phyloP scores from a whole-genome alignment of 306 rosid species.

The Quercus alba region DNA sequence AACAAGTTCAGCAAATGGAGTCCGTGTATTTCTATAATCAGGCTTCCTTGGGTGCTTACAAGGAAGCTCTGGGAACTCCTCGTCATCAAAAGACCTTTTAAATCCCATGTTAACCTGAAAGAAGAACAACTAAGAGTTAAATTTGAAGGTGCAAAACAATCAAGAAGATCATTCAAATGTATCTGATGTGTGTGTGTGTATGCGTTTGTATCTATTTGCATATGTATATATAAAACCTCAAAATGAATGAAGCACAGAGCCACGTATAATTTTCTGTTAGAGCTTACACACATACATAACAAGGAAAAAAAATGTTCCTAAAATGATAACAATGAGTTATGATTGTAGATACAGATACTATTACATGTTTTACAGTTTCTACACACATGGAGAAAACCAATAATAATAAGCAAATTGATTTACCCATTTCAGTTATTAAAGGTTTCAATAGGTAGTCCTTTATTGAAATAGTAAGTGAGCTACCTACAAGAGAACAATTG shows the following conservation, averaged over 20 bases:
- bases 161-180: not conserved
- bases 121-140: not conserved
- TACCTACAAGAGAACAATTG: not conserved
- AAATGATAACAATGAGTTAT: too few species aligned
- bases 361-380: too few species aligned
- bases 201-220: not conserved
- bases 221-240: not conserved
- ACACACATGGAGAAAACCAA: too few species aligned
- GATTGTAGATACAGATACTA: too few species aligned
- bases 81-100: conserved; percentile 45
- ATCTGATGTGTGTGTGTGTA: not conserved
- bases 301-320: too few species aligned
- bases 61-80: conserved; percentile 41
- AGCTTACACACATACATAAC: not conserved
- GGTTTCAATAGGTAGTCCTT: too few species aligned
- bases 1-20: conserved; percentile 25
- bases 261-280: not conserved
- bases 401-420: too few species aligned
- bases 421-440: too few species aligned
- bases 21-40: conserved; percentile 19
- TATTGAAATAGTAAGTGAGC: not conserved
- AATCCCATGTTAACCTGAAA: conserved; percentile 49
- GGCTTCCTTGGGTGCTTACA: conserved; percentile 41
- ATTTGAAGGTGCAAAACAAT: not conserved
- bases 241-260: not conserved